phyloP scores from a whole-genome alignment of 2,329 filamentous ascomycete species.

The Penicillium janthinellum region DNA sequence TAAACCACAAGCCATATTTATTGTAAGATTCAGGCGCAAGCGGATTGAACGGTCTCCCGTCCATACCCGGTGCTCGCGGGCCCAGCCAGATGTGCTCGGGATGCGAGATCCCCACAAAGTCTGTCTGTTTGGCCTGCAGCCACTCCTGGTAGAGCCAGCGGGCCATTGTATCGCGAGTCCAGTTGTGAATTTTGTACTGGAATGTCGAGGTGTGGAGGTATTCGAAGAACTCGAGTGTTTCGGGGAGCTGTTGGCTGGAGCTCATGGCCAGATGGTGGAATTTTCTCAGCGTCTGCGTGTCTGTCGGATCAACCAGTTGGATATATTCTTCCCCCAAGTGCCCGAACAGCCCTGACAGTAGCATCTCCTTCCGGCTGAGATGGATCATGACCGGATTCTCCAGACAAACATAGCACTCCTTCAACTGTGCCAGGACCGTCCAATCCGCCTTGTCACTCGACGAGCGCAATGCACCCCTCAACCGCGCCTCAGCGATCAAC shows the following conservation, averaged over 20 bases:
- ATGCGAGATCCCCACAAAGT: background rate
- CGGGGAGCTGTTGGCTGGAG: conserved; percentile 1
- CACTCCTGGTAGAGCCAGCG: background rate
- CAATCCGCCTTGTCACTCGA: background rate
- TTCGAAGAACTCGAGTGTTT: background rate
- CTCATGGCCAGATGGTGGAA: background rate
- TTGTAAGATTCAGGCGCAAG: background rate
- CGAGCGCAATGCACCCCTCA: background rate
- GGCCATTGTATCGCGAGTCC: background rate
- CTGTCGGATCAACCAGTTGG: background rate
- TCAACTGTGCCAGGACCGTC: background rate
- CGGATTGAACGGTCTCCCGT: background rate
- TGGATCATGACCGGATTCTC: background rate
- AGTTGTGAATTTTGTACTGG: background rate
- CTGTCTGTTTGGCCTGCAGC: background rate
- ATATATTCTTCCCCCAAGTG: background rate
- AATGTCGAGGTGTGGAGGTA: background rate
- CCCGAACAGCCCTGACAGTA: background rate
- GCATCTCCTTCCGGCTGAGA: background rate
- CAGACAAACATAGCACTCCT: background rate
- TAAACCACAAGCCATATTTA: background rate
- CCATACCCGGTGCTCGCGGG: background rate
- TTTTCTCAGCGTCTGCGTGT: background rate
- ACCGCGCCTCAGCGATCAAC: background rate
- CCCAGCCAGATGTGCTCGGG: background rate